Base-by-base conservation (phyloP, 345 rosid species). In the Viola odorata region DNA sequence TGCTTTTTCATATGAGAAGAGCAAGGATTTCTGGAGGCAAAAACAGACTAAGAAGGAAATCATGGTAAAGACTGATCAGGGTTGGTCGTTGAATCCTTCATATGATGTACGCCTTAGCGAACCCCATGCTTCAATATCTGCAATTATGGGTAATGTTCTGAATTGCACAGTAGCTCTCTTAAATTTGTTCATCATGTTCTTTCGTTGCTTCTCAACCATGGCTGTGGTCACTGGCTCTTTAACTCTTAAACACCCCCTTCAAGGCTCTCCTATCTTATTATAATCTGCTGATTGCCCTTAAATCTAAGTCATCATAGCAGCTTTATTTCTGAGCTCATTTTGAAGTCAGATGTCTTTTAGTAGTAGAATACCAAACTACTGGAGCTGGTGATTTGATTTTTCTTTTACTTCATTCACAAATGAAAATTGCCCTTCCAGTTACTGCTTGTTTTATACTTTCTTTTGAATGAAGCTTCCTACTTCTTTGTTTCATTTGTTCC, bases 81-180 rank as follows among this genome's bases (percentile, higher is more conserved):
- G 85, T 36, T 15, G 57, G 14, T 66, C 81, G 60, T 62, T 8
- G 59, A 41, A 36, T 51, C 79, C 77, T 4, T 69, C 96, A 50
- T 88, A 85, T 48, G 96, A 88, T 73, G 5, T 65, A 16, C 81
- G 85, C 32, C 85, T 91, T 13, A 71, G 57, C 16, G 90, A 91
- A 63, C 96, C 98, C 64, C 95, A 78, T 73, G 77, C 90, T 58
- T 76, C 91, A 7, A 63, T 91, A 57, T 91, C 91, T 48, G 88
- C 87, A 69, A 74, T 84, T 55, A 53, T 88, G 63, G 96, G 97
- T 87, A 83, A 45, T 38, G 45, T 55, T 16, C 45, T 40, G 41
- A 13, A 17, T 4, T 45, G 45, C 38, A 44, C 38, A 8, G 8
- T 36, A 45, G 45, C 14, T 12, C 12, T 45, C 9, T 7, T 5